Base-by-base conservation (phyloP, 257 asterid species). In the Avicennia marina region DNA sequence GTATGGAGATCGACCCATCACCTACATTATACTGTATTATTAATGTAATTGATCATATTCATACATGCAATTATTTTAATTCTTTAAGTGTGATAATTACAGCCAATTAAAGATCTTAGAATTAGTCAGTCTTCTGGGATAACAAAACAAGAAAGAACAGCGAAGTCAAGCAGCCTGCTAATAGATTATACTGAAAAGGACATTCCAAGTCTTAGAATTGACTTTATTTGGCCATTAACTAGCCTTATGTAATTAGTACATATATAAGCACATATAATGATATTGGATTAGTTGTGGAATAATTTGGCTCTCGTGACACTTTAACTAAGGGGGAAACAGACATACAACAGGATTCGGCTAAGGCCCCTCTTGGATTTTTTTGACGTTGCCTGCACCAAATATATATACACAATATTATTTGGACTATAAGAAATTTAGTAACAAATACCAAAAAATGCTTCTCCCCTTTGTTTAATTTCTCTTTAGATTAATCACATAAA, bases 301-400 rank as follows among this genome's bases (percentile, higher is more conserved):
- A 34, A 48, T 46, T 49, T 32, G 13, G 55, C 17, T 24, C 25
- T 47, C 13, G 26, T 62, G 34, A 47, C 46, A 55, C 36, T 31
- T 39, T 46, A 47, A 57, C 38, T 17, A 44, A 65, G n/a, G n/a
- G 20, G 20, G 21, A 63, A 53, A 58, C 53, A 54, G 36, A 27
- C 29, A 25, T 24, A 31, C 31, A 10, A 48, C 34, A 34, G 29
- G 39, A 70, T 58, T 56, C 12, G 42, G 45, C 11, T 13, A 11
- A n/a, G 46, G 26, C 39, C 38, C 24, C 43, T n/a, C n/a, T n/a
- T 40, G 40, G 1, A 52, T n/a, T n/a, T 45, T 27, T 42, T 43
- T 47, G 48, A 71, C 66, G 41, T 60, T 61, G 69, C 77, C 44
- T 13, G 25, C 64, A 44, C 50, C 53, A 11, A 41, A 17, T 50